These are phyloP conservation scores for Radiomyces spectabilis DNA, from an alignment of 192 early-diverging fungal genomes.

Conservation along the genomic window DNA sequence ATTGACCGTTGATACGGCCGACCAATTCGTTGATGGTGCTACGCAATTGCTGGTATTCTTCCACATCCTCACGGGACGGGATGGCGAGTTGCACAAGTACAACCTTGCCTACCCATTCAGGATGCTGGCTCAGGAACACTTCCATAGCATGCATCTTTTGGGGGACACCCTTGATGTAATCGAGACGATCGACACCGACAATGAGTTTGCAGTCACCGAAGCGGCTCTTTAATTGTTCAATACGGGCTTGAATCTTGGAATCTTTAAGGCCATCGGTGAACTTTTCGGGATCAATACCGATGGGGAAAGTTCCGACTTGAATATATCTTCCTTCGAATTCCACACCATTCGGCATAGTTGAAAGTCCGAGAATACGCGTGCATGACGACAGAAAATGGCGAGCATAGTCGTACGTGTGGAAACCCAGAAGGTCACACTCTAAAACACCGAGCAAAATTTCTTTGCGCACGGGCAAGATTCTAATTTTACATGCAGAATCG, in stretches of 20 bases:
- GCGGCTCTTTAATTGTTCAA: conserved; percentile 69
- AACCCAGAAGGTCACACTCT: conserved; percentile 88
- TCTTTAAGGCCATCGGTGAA: conserved; percentile 81
- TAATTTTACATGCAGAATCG: conserved; percentile 14
- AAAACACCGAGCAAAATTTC: conserved; percentile 92
- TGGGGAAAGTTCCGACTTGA: conserved; percentile 97
- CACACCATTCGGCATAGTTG: conserved; percentile 88
- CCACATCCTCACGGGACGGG: conserved; percentile 95
- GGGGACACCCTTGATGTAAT: conserved; percentile 99
- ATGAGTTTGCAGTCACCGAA: conserved; percentile 87
- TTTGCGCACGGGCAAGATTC: conserved; percentile 88
- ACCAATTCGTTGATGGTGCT: conserved; percentile 95
- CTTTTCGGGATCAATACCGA: conserved; percentile 96
- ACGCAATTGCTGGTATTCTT: conserved; percentile 95
- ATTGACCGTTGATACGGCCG: conserved; percentile 95
- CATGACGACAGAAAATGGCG: conserved; percentile 97
- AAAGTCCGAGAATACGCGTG: conserved; percentile 91
- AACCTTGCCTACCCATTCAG: conserved; percentile 89
- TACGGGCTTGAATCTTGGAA: conserved; percentile 59
- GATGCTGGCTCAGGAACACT: conserved; percentile 79
- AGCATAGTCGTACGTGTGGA: conserved; percentile 99
- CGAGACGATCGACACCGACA: conserved; percentile 95
- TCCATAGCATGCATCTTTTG: conserved; percentile 98
- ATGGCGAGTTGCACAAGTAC: conserved; percentile 97
- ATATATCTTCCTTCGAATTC: conserved; percentile 91